A percentile compares a stretch with the other conserved stretches of the same genome.
Conservation (phyloP, 2,329 filamentous ascomycete genomes). For the Xylariales sp. region DNA sequence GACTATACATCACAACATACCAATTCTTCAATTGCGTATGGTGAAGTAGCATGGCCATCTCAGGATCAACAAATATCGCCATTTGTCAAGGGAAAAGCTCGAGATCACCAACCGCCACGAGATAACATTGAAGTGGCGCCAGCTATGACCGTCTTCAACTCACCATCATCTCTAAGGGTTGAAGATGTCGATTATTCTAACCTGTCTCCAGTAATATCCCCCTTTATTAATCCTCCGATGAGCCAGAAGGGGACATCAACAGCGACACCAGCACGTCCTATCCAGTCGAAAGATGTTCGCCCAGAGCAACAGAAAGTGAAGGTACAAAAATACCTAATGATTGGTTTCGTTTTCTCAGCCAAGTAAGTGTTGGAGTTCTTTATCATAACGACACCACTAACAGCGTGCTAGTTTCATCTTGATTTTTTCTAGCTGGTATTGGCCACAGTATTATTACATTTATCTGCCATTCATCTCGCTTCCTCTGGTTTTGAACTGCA, state of each 20-base stretch:
- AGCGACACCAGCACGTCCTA: slow-evolving; percentile 8
- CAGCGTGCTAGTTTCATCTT: slow-evolving; percentile 12
- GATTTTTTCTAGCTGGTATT: slow-evolving; percentile 28
- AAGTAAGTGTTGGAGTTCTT: slow-evolving; percentile 11
- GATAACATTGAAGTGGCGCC: no score
- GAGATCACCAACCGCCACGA: no score
- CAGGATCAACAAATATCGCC: no score
- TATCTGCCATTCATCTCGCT: slow-evolving; percentile 41
- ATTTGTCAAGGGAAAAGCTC: no score
- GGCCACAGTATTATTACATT: slow-evolving; percentile 37
- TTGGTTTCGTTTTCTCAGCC: slow-evolving; percentile 8
- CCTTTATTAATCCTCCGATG: slow-evolving; percentile 7
- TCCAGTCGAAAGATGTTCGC: slow-evolving; percentile 11
- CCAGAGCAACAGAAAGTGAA: slow-evolving; percentile 14
- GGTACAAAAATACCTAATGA: slow-evolving; percentile 12
- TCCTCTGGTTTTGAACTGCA: slow-evolving; percentile 33
- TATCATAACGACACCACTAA: slow-evolving; percentile 5
- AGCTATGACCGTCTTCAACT: no score
- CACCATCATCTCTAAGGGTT: no score
- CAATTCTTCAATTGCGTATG: no score
- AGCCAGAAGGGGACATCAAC: slow-evolving; percentile 10
- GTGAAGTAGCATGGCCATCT: no score
- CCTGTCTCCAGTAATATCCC: no score
- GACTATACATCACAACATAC: no score
- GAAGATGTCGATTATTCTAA: no score